phyloP scores from a whole-genome alignment of 208 protist genomes.

The Leishmania amazonensis region DNA sequence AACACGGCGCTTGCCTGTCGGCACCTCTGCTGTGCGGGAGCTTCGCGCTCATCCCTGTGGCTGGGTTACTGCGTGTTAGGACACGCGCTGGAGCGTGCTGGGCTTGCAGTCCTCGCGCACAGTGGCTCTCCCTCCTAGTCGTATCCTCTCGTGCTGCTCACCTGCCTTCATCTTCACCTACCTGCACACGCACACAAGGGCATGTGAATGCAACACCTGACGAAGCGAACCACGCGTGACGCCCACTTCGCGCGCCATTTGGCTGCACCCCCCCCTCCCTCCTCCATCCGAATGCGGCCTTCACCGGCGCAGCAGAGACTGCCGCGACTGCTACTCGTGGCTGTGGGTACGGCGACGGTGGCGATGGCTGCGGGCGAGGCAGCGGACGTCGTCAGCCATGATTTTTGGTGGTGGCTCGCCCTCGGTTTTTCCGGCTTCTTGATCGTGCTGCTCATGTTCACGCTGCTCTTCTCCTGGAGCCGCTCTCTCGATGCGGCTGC shows the following conservation, averaged over 20 bases:
- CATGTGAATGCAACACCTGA: background rate
- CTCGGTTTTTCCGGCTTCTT: constrained; percentile 7
- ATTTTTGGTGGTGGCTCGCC: constrained; percentile 12
- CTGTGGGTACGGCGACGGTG: background rate
- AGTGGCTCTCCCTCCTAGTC: background rate
- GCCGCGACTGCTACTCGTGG: background rate
- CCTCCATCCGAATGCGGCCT: background rate
- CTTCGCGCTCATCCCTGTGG: background rate
- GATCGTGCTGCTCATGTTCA: background rate
- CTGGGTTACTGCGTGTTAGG: background rate
- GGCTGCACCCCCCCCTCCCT: background rate
- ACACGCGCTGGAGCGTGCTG: too few relatives aligned
- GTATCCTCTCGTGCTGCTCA: background rate
- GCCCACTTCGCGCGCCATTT: background rate
- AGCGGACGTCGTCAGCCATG: background rate
- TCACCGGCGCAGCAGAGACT: background rate
- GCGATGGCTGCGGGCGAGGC: background rate
- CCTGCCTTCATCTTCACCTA: too few relatives aligned
- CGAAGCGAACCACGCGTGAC: background rate
- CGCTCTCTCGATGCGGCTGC: too few relatives aligned
- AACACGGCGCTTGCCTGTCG: background rate
- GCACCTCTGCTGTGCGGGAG: background rate
- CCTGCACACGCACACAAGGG: background rate
- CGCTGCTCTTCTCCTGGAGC: background rate
- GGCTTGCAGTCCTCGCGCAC: background rate